phyloP scores from a whole-genome alignment of 148 eudicot genomes.

The Pouteria glomerata region DNA sequence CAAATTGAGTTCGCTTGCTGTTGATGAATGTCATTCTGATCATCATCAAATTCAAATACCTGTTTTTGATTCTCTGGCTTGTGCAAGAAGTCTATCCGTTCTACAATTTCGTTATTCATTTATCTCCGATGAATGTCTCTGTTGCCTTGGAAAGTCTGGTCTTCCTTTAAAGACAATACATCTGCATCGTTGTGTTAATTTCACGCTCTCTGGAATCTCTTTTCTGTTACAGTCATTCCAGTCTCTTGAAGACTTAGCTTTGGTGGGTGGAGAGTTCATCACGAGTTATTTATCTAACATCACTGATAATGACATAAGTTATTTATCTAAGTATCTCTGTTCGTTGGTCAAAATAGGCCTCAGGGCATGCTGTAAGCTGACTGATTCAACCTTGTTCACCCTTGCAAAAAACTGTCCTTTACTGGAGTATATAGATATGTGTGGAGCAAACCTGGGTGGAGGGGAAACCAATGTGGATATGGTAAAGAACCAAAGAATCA shows the following conservation, averaged over 20 bases:
- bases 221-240: constrained; percentile 26
- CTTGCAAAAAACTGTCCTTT: constrained; percentile 41
- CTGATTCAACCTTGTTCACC: constrained; percentile 34
- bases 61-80: constrained; percentile 17
- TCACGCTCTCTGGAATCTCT: constrained; percentile 37
- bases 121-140: constrained; percentile 45
- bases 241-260: constrained; percentile 36
- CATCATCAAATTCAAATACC: background rate
- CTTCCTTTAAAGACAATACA: constrained; percentile 45
- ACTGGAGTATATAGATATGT: constrained; percentile 45
- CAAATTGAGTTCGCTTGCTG: constrained; percentile 29
- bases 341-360: constrained; percentile 36
- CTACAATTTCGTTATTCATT: constrained; percentile 34
- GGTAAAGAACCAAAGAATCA: constrained; percentile 26
- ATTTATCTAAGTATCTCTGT: constrained; percentile 33
- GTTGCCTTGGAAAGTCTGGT: constrained; percentile 32
- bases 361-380: constrained; percentile 29
- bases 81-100: constrained; percentile 29
- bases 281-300: too few species aligned
- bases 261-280: constrained; percentile 35
- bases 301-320: constrained; percentile 28
- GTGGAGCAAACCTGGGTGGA: constrained; percentile 31
- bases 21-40: constrained; percentile 23
- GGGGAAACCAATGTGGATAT: constrained; percentile 18
- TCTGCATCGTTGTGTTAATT: constrained; percentile 29